These are phyloP conservation scores for Echium plantagineum DNA, from an alignment of 257 asterid species.

Conservation along the genomic window DNA sequence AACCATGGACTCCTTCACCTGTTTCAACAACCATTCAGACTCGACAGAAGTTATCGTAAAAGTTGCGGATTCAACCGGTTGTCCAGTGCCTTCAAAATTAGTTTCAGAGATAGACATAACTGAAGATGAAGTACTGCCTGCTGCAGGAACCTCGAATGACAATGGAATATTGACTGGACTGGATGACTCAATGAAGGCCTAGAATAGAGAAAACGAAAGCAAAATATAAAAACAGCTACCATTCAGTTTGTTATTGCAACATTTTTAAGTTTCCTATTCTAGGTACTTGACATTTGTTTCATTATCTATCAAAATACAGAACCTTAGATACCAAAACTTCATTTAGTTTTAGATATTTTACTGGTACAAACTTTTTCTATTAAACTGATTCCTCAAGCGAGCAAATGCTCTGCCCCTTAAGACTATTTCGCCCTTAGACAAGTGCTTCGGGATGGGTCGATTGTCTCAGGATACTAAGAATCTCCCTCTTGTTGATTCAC, in stretches of 20 bases:
- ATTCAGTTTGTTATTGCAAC: too few relatives aligned
- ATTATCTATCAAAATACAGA: background rate
- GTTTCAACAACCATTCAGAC: conserved; percentile 37
- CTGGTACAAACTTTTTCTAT: background rate
- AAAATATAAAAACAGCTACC: background rate
- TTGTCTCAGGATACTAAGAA: too few relatives aligned
- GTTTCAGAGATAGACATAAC: conserved; percentile 19
- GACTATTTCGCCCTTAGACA: too few relatives aligned
- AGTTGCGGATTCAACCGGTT: conserved; percentile 12
- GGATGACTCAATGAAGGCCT: conserved; percentile 21
- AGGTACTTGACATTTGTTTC: too few relatives aligned
- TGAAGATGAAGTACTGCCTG: conserved; percentile 27
- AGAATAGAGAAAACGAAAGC: conserved; percentile 5
- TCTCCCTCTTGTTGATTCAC: too few relatives aligned
- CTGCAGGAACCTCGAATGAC: conserved; percentile 15
- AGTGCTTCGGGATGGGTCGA: too few relatives aligned
- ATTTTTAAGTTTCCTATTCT: too few relatives aligned
- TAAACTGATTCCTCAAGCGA: too few relatives aligned
- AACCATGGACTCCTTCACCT: conserved; percentile 39
- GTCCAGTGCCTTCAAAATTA: conserved; percentile 5
- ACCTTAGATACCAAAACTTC: background rate
- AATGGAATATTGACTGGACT: conserved; percentile 18
- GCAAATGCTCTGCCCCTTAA: too few relatives aligned
- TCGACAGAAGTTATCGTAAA: conserved; percentile 13
- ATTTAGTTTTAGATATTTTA: too few relatives aligned